phyloP scores from a whole-genome alignment of 2,329 filamentous ascomycete genomes.

The Nemania sp. region DNA sequence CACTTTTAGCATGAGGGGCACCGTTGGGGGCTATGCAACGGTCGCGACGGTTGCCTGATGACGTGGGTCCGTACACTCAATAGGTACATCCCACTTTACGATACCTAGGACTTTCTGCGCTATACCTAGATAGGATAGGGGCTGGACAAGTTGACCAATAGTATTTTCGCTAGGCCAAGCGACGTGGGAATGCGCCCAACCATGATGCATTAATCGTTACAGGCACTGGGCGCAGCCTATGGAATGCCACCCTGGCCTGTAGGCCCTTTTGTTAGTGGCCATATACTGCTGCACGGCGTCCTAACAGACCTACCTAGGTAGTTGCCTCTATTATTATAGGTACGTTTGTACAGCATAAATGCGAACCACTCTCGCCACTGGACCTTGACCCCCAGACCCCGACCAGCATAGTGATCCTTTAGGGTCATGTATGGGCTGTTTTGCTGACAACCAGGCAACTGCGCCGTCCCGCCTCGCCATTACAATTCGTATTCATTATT shows the following conservation, averaged over 20 bases:
- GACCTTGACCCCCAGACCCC: neutral
- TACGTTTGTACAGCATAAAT: too few species aligned
- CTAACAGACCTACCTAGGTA: too few species aligned
- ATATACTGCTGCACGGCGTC: too few species aligned
- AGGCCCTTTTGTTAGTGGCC: too few species aligned
- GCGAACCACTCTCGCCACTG: too few species aligned
- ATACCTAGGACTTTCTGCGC: neutral
- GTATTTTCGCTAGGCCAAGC: neutral
- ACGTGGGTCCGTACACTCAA: too few species aligned
- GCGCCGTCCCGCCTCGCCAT: neutral
- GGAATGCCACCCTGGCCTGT: neutral
- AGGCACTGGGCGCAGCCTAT: neutral
- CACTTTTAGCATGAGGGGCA: neutral
- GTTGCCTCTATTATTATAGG: too few species aligned
- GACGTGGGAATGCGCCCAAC: neutral
- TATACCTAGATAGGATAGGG: neutral
- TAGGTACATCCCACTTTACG: neutral
- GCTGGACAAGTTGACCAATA: conserved; percentile 8
- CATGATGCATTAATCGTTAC: conserved; percentile 18
- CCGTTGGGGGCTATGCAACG: conserved; percentile 16
- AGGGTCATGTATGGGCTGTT: conserved; percentile 17
- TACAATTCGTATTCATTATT: neutral
- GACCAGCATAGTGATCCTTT: conserved; percentile 18
- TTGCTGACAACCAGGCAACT: conserved; percentile 16
- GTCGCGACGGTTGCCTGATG: conserved; percentile 7